phyloP scores from a whole-genome alignment of 176 grass and related monocot species.

The Tillandsia leiboldiana region DNA sequence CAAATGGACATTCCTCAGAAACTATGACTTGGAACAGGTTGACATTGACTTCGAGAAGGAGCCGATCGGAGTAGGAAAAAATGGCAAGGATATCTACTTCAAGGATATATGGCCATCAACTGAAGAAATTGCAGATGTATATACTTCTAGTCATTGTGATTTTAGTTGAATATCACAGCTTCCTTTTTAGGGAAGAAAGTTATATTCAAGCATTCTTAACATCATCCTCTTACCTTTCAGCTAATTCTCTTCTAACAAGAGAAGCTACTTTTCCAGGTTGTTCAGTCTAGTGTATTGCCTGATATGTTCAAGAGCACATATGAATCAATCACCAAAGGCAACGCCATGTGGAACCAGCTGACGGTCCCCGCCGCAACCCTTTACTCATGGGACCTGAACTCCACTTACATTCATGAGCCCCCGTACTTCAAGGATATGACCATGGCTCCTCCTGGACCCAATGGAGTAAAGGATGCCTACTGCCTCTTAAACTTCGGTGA shows the following conservation, averaged over 20 bases:
- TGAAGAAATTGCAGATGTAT: slow-evolving; percentile 86
- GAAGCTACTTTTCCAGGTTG: slow-evolving; percentile 43
- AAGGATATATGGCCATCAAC: slow-evolving; percentile 94
- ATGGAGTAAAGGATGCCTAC: slow-evolving; percentile 67
- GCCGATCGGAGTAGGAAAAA: slow-evolving; percentile 80
- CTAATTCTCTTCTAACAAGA: neutral
- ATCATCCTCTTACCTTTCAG: neutral
- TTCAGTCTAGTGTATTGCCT: slow-evolving; percentile 77
- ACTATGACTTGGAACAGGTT: slow-evolving; percentile 45
- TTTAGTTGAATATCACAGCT: neutral
- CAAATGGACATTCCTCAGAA: slow-evolving; percentile 9
- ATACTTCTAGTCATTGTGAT: neutral
- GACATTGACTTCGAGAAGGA: slow-evolving; percentile 98
- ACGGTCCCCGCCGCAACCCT: slow-evolving; percentile 57
- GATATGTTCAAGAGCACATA: slow-evolving; percentile 94
- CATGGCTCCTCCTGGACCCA: slow-evolving; percentile 65
- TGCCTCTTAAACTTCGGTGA: slow-evolving; percentile 84
- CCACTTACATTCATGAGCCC: slow-evolving; percentile 88
- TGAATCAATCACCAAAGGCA: slow-evolving; percentile 84
- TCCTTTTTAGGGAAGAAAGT: too few relatives aligned
- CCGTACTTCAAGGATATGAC: slow-evolving; percentile 91
- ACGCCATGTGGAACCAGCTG: slow-evolving; percentile 80
- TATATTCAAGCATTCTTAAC: neutral
- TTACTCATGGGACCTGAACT: slow-evolving; percentile 75
- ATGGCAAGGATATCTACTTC: slow-evolving; percentile 76